Evolutionary conservation across 768 basidiomycete species (phyloP), one percentile per base, ranked within the genome.

Genomic region (Pholiota conissans): DNA sequence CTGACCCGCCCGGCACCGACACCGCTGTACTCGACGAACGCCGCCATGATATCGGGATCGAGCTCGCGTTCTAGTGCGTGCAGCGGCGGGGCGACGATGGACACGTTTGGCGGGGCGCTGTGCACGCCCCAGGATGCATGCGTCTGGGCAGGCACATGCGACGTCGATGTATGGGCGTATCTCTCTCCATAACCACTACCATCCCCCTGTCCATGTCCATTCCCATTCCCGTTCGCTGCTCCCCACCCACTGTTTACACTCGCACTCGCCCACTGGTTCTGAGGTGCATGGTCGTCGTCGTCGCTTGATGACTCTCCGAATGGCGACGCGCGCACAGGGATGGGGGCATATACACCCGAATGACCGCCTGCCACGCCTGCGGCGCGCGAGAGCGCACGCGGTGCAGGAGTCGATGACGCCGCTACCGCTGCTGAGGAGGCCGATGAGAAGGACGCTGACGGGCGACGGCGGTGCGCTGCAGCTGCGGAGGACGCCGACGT

Each of bases 51-150:
- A 13, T 54, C 53, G 5, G 53, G 53, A 18, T 54, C 53, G 40
- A 54, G 53, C 29, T 54, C 53, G 30, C 53, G 53, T 28, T 54
- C 53, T 4, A 54, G 53, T 20, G 40, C 53, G n/a, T 54, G 40
- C 40, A 54, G 42, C 11, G 53, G 53, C 20, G 53, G 53, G 22
- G 51, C 51, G 16, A 22, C 16, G 6, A n/a, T 13, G 16, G 26
- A 26, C n/a, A 22, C 37, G 16, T 16, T 16, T 10, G 42, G 22
- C 6, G 42, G 2, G 7, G 40, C 42, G 13, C 5, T 26, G 22
- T 24, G 42, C 22, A 45, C 20, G 6, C 42, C 42, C 42, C 42
- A 45, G 11, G n/a, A 18, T n/a, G 3, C 24, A 5, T 24, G 42
- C 42, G 42, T 18, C 20, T 24, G 40, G 20, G 37, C 16, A 39